Evolutionary conservation across 2,329 filamentous ascomycete species (phyloP).

Genomic region (Penicillium occitanis): DNA sequence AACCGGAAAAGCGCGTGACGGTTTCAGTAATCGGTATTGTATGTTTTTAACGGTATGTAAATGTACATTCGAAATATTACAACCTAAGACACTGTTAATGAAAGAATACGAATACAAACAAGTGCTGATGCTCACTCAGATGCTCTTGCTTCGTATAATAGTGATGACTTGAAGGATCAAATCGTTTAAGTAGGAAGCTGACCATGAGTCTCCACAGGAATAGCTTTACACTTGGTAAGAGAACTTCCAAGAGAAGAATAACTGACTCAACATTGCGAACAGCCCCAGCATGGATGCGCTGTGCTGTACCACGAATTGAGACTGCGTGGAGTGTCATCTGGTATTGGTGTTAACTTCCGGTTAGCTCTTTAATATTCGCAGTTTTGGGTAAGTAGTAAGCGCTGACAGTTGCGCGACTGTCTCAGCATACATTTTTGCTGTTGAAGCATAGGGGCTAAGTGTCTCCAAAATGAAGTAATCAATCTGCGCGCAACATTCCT

Average conservation of each 20-base stretch:
- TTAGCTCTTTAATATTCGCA: not conserved
- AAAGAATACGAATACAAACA: not conserved
- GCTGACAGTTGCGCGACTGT: not conserved
- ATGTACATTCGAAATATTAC: not conserved
- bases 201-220: not conserved
- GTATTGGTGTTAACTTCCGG: not conserved
- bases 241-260: not conserved
- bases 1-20: not conserved
- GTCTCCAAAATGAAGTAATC: not conserved
- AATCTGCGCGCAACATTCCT: not conserved
- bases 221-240: not conserved
- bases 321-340: not conserved
- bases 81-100: no score
- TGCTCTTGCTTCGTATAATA: not conserved
- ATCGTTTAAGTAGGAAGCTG: not conserved
- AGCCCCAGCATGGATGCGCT: not conserved
- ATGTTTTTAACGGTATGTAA: not conserved
- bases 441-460: not conserved
- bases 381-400: not conserved
- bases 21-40: not conserved
- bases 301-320: not conserved
- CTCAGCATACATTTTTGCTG: not conserved
- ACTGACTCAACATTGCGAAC: not conserved
- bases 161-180: not conserved
- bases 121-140: not conserved